Base-by-base conservation (phyloP, 108 stramenopile species). In the Schizochytrium sp. region DNA sequence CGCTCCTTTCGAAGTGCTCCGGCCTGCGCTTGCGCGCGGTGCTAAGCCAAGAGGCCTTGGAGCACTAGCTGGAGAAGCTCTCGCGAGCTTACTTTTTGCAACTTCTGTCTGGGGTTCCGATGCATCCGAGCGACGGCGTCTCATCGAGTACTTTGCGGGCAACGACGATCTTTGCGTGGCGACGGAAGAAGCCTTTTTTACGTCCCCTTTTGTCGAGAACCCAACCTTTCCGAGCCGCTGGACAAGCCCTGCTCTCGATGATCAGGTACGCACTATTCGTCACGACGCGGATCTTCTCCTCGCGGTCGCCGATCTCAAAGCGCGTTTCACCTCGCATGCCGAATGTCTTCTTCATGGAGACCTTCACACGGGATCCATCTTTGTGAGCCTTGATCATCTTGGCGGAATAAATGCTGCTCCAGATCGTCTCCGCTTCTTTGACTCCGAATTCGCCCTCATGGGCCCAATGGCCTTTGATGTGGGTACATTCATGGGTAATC, bases 381-480 rank as follows among this genome's bases (percentile, higher is more conserved):
- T 83, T 12, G 76, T 28, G 6, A 34, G 48, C 51, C 8, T 41
- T 8, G 63, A 69, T 10, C 14, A 57, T 8, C 8, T n/a, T 8
- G 12, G 23, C 23, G 48, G 51, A 55, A 6, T 8, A 18, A 12
- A 45, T 34, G 45, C 48, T 16, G 51, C 4, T 23, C 34, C 34
- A 8, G 63, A 23, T 14, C 8, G 21, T 18, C 34, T 69, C 8
- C 63, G 25, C 21, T 69, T 69, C 63, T 41, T 69, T 69, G 51
- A 83, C 28, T 53, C 51, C 19, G 76, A 83, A 34, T 47, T 47
- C 4, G 51, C 76, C 10, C 76, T 83, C 76, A 34, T 83, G 23
- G 76, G 76, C 10, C 76, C 76, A 43, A 83, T 83, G n/a, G 76
- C 48, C 51, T 83, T 83, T 83, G 76, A 83, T 1, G 12, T 83